Evolutionary conservation across 1,139 yeast species (phyloP).

Genomic region (Pichia sp.): DNA sequence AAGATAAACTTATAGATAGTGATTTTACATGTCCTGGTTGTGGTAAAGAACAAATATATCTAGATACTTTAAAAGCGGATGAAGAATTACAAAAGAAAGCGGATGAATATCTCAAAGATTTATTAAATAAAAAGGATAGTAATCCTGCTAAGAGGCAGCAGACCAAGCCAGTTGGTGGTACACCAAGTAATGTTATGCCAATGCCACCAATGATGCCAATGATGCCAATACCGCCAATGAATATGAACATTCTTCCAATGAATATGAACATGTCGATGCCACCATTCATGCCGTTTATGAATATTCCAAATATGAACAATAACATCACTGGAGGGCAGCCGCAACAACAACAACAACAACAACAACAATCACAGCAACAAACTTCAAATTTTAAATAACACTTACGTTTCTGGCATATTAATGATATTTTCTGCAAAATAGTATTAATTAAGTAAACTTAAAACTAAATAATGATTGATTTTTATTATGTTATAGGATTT

Average conservation of each 20-base stretch:
- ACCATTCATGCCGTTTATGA: conserved; percentile 18
- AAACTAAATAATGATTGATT: too few species aligned
- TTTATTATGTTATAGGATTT: too few species aligned
- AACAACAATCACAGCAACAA: conserved; percentile 44
- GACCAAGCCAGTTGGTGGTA: conserved; percentile 9
- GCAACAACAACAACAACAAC: conserved; percentile 1
- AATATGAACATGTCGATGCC: not conserved
- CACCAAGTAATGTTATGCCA: too few species aligned
- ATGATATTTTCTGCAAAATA: too few species aligned
- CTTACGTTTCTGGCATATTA: conserved; percentile 33
- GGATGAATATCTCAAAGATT: conserved; percentile 10
- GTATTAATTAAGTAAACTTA: too few species aligned
- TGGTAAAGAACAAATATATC: conserved; percentile 60
- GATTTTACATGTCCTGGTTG: conserved; percentile 93
- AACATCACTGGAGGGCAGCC: not conserved
- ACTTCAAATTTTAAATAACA: conserved; percentile 36
- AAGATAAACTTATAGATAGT: conserved; percentile 65
- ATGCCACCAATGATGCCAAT: too few species aligned
- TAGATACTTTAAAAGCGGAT: conserved; percentile 66
- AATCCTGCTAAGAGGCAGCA: conserved; percentile 18
- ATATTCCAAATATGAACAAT: conserved; percentile 9
- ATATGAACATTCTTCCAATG: conserved; percentile 9
- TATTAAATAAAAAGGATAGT: conserved; percentile 1
- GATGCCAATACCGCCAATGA: conserved; percentile 13
- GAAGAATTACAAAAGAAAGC: conserved; percentile 45